Evolutionary conservation across 2,329 filamentous ascomycete genomes (phyloP), one percentile per base, ranked within the genome.

Genomic region (Ustilaginoidea virens): DNA sequence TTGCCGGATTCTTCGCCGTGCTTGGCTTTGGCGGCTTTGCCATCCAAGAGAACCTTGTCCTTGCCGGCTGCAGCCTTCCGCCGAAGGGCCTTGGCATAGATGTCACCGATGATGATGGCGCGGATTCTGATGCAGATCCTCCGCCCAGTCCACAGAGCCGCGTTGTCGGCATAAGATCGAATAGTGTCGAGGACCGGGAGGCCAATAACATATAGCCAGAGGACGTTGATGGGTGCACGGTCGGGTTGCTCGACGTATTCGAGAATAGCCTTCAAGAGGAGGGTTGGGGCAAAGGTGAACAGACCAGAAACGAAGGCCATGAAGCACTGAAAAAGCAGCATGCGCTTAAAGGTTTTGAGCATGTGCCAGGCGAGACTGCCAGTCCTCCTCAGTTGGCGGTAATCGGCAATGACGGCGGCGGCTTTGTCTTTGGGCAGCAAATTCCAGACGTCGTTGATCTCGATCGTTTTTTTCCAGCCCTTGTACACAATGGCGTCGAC

Each of bases 51-150:
- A 1, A 77, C 64, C 30, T 78, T 74, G 40, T 96, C 85, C 21
- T 65, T 66, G 12, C 75, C 71, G 7, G 86, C 75, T 14, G 83
- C 77, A 12, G 85, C 87, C 53, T 92, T 92, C 42, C 90, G 76
- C 38, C 92, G 75, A 12, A 98, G 66, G 2, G 90, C 83, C 57
- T 98, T 98, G 33, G 85, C 81, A 50, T 98, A 98, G 26, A 98
- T 90, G 46, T 98, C 90, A 31, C 90, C 90, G 39, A 98, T 83
- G 36, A 98, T 85, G 46, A 98, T 90, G 28, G 90, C 86, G 37
- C 87, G 79, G 24, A 96, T 66, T 36, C 83, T 78, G 43, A 98
- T 87, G 54, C 86, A 94, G 36, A 96, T 80, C 53, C 85, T 93
- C 32, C 90, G 78, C 11, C 90, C 90, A 34, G 92, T 79, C 80